Evolutionary conservation across 164 flowering plant species (phyloP).

Genomic region (Magnolia changhungtana): DNA sequence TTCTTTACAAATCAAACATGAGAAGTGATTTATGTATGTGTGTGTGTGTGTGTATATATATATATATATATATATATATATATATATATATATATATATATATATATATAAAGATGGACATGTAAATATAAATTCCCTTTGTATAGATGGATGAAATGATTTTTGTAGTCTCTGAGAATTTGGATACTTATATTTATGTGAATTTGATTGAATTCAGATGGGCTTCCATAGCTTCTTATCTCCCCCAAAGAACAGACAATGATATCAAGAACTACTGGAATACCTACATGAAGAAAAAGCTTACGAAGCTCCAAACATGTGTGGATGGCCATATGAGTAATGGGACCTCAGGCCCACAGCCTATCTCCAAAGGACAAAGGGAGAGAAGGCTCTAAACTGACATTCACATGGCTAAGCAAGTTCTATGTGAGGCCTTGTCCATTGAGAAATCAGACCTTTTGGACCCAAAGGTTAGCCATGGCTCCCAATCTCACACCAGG

Average conservation of each 20-base stretch:
- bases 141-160: not conserved
- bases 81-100: too few relatives aligned
- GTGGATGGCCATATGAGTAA: constrained; percentile 26
- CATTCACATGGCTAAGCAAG: constrained; percentile 72
- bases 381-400: constrained; percentile 94
- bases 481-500: not conserved
- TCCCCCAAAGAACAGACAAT: constrained; percentile 82
- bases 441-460: constrained; percentile 34
- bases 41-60: too few relatives aligned
- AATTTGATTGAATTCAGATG: constrained; percentile 47
- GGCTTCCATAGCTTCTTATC: constrained; percentile 96
- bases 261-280: constrained; percentile 90
- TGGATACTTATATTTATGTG: not conserved
- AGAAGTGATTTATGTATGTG: not conserved
- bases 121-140: too few relatives aligned
- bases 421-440: constrained; percentile 77
- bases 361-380: constrained; percentile 74
- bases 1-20: too few relatives aligned
- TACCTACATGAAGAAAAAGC: constrained; percentile 82
- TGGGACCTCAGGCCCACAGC: constrained; percentile 29
- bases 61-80: not conserved
- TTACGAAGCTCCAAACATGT: constrained; percentile 43
- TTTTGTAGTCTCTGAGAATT: not conserved
- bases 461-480: constrained; percentile 10
- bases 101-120: too few relatives aligned